Evolutionary conservation across 2,329 filamentous ascomycete genomes (phyloP), one percentile per base, ranked within the genome.

Genomic region (Sarocladiaceae sp.): DNA sequence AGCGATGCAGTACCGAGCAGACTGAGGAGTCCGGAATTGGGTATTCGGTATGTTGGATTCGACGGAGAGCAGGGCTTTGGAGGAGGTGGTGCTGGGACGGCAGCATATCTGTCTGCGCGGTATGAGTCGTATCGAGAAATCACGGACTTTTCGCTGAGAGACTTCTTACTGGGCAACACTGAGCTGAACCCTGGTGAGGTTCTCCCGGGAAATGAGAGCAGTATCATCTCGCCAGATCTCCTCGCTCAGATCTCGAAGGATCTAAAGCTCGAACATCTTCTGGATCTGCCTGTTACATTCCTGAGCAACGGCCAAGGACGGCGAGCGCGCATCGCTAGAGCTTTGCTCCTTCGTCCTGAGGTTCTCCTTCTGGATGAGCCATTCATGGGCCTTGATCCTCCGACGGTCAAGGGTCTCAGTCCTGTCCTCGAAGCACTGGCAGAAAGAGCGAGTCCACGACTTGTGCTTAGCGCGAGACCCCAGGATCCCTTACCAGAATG

Each of bases 331-430:
- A 96, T 99, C 59, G 94, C 91, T 2, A 88, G 90, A 60, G 91
- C 92, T 0, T 71, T 99, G 49, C 75, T 97, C 54, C 83, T 77
- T 6, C 79, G 79, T 50, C 94, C 94, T 0, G 88, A 95, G 66
- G 78, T 96, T 11, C 65, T 99, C 55, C 75, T 97, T 50, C 75
- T 96, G 2, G 94, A 99, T 69, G 93, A 96, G 61, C 93, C 94
- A 1, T 97, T 97, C 64, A 96, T 97, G 88, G 93, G 94, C 0
- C 75, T 99, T 15, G 94, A 97, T 67, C 94, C 93, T 13, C 86
- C 85, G 5, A 95, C 91, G 0, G 80, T 89, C 12, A 76, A 79
- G 12, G 80, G 80, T 1, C 71, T 97, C 58, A 93, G 88, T 36
- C 76, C 78, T 0, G 74, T 97, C 44, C 72, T 97, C 20, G 72